These are phyloP conservation scores for Pestalotiopsis sp. DNA, from an alignment of 2,329 filamentous ascomycete species.

Conservation along the genomic window DNA sequence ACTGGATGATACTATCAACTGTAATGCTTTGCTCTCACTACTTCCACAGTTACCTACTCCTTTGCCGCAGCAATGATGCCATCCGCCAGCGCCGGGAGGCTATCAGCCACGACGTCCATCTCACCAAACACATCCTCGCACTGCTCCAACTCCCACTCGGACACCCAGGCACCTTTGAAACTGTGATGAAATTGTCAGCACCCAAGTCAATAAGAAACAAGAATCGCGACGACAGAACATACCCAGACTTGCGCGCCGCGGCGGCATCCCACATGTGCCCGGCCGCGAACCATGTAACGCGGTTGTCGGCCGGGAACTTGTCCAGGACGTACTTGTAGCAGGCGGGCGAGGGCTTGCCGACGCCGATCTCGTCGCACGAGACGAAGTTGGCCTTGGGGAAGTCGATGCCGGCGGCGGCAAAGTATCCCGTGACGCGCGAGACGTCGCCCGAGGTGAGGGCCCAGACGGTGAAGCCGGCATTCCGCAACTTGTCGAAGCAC, in stretches of 20 bases:
- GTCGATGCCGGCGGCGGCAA: slow-evolving; percentile 46
- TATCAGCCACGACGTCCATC: slow-evolving; percentile 53
- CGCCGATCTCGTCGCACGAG: slow-evolving; percentile 48
- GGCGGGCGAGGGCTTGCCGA: slow-evolving; percentile 53
- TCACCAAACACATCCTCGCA: slow-evolving; percentile 52
- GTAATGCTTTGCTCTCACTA: background rate
- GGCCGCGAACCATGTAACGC: slow-evolving; percentile 57
- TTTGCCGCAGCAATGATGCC: slow-evolving; percentile 28
- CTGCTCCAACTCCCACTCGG: slow-evolving; percentile 53
- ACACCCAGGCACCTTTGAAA: slow-evolving; percentile 56
- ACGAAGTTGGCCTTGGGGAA: slow-evolving; percentile 54
- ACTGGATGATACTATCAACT: background rate
- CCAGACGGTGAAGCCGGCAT: slow-evolving; percentile 54
- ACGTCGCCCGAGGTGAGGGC: slow-evolving; percentile 55
- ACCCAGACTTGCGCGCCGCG: slow-evolving; percentile 50
- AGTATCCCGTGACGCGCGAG: slow-evolving; percentile 53
- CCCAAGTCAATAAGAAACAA: too few species aligned
- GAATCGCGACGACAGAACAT: slow-evolving; percentile 18
- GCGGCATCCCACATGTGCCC: slow-evolving; percentile 63
- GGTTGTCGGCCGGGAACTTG: slow-evolving; percentile 35
- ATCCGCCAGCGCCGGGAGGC: slow-evolving; percentile 50
- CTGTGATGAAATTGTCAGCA: slow-evolving; percentile 16
- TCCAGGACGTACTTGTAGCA: slow-evolving; percentile 41
- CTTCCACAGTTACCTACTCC: too few species aligned
- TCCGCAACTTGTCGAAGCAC: slow-evolving; percentile 43